These are phyloP conservation scores for Monascus purpureus DNA, from an alignment of 495 filamentous ascomycete species.

Conservation along the genomic window DNA sequence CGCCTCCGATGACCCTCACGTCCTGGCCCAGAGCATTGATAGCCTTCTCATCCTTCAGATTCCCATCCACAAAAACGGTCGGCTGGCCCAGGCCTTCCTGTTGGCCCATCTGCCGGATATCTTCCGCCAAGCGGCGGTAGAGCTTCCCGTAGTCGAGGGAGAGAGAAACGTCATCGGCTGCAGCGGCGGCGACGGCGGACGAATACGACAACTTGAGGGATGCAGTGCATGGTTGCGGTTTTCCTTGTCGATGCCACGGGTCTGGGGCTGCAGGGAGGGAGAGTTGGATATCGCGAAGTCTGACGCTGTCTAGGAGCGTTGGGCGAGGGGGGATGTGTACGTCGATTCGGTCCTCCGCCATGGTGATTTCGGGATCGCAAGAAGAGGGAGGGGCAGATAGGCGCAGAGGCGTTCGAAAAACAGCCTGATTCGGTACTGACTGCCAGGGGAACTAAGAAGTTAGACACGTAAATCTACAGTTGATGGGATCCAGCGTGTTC, in stretches of 20 bases:
- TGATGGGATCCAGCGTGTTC: too few relatives aligned
- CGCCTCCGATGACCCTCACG: constrained; percentile 21
- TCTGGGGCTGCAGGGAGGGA: constrained; percentile 30
- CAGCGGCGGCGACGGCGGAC: constrained; percentile 26
- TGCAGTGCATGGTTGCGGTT: constrained; percentile 31
- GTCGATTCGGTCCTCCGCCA: constrained; percentile 17
- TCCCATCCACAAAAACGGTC: constrained; percentile 20
- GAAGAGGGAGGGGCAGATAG: too few relatives aligned
- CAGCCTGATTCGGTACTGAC: too few relatives aligned
- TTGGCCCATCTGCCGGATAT: constrained; percentile 19
- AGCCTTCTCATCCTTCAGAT: constrained; percentile 19
- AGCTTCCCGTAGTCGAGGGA: constrained; percentile 36
- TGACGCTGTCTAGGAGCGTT: constrained; percentile 25
- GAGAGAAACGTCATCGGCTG: constrained; percentile 30
- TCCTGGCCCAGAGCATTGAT: constrained; percentile 18
- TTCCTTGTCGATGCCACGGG: constrained; percentile 30
- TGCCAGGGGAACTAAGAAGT: too few relatives aligned
- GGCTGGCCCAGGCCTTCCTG: constrained; percentile 11
- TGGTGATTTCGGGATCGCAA: constrained; percentile 6
- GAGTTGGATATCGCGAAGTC: constrained; percentile 28
- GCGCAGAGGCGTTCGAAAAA: too few relatives aligned
- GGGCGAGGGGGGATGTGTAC: constrained; percentile 24
- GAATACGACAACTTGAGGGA: constrained; percentile 31
- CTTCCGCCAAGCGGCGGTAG: constrained; percentile 28
- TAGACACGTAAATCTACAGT: too few relatives aligned